Evolutionary conservation across 345 rosid species (phyloP).

Genomic region (Heritiera littoralis): DNA sequence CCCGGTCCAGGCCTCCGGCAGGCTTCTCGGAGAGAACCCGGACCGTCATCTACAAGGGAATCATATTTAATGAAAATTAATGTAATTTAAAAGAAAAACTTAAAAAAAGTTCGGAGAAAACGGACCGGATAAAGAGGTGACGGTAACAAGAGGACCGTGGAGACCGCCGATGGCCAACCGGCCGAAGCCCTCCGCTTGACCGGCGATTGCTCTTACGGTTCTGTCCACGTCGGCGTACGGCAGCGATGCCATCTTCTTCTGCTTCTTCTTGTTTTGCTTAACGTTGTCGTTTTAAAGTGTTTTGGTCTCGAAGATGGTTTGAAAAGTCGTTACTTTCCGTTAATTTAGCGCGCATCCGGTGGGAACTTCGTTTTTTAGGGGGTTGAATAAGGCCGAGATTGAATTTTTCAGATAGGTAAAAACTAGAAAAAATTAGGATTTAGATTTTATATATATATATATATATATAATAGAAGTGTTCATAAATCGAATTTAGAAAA

Average conservation of each 20-base stretch:
- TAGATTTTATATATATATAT: background rate
- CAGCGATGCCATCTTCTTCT: conserved; percentile 38
- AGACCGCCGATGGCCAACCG: conserved; percentile 68
- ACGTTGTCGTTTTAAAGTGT: conserved; percentile 7
- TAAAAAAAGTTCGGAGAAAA: background rate
- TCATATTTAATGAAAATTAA: background rate
- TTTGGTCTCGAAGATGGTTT: background rate
- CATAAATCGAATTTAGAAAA: background rate
- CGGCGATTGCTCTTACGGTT: conserved; percentile 56
- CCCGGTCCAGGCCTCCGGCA: conserved; percentile 71
- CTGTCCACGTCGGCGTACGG: conserved; percentile 67
- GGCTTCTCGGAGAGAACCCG: conserved; percentile 79
- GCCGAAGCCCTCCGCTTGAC: conserved; percentile 82
- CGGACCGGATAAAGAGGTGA: conserved; percentile 63
- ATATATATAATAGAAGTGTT: background rate
- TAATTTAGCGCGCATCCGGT: background rate
- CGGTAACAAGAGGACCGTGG: conserved; percentile 57
- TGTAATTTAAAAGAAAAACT: background rate
- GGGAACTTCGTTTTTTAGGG: background rate
- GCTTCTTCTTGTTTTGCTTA: background rate
- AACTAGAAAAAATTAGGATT: background rate
- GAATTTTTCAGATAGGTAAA: background rate
- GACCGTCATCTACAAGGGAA: conserved; percentile 67
- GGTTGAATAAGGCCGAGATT: background rate
- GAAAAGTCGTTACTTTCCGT: conserved; percentile 4